A percentile compares a stretch with the other conserved stretches of the same genome.
Evolutionary conservation across 2,329 filamentous ascomycete species (phyloP).

Genomic region (Monosporascus sp.): DNA sequence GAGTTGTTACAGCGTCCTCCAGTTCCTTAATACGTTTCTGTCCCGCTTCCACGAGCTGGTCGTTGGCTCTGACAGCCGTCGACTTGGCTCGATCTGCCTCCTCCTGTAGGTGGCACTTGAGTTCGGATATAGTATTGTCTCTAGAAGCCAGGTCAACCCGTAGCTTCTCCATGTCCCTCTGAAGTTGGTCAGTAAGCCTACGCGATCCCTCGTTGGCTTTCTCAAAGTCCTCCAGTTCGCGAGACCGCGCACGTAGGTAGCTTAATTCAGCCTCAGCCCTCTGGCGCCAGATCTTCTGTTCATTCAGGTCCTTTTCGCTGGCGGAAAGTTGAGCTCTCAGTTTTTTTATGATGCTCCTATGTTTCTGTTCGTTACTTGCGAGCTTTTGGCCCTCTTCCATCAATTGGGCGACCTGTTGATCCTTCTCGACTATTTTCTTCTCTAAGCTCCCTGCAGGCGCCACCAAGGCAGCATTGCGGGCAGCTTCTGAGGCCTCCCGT

Average conservation of each 20-base stretch:
- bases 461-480: conserved; percentile 61
- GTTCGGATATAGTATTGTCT: conserved; percentile 58
- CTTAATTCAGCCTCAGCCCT: conserved; percentile 49
- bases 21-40: conserved; percentile 46
- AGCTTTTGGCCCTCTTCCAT: conserved; percentile 91
- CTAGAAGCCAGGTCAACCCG: conserved; percentile 59
- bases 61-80: conserved; percentile 60
- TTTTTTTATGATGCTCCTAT: conserved; percentile 78
- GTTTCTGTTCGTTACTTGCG: conserved; percentile 79
- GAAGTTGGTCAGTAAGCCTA: conserved; percentile 21
- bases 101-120: conserved; percentile 65
- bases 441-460: conserved; percentile 62
- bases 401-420: conserved; percentile 81
- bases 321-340: conserved; percentile 62
- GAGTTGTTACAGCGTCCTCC: conserved; percentile 53
- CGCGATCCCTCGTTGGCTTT: conserved; percentile 43
- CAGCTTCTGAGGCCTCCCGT: conserved; percentile 70
- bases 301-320: conserved; percentile 58
- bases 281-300: conserved; percentile 55
- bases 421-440: conserved; percentile 80
- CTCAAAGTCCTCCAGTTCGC: conserved; percentile 48
- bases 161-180: conserved; percentile 47
- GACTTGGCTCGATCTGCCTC: conserved; percentile 62
- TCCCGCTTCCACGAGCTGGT: conserved; percentile 63
- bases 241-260: conserved; percentile 40